Conservation (phyloP, 2,329 filamentous ascomycete species). For the Ascochyta viciae-villosae region DNA sequence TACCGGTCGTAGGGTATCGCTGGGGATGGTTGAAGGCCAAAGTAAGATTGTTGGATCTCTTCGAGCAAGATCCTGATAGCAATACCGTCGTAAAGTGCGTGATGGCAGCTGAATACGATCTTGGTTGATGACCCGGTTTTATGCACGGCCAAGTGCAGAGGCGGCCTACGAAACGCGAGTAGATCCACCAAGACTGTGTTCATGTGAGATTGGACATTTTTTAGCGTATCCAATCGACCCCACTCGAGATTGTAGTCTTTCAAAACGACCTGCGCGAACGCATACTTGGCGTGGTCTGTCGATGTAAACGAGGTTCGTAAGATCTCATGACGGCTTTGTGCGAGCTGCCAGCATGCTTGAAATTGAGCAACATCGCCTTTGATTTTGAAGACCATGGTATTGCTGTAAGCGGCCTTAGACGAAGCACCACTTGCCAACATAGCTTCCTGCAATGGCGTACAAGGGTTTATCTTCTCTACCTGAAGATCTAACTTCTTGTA, state of each 20-base stretch:
- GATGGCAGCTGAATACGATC: constrained; percentile 69
- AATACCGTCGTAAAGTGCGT: constrained; percentile 86
- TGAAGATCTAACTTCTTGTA: constrained; percentile 27
- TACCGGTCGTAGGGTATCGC: constrained; percentile 69
- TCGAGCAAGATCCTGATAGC: constrained; percentile 73
- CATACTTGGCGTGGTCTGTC: constrained; percentile 65
- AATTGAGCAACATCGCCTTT: constrained; percentile 60
- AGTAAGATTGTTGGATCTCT: constrained; percentile 71
- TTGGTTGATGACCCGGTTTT: constrained; percentile 28
- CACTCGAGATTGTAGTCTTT: constrained; percentile 54
- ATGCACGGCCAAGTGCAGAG: constrained; percentile 45
- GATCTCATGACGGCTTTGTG: constrained; percentile 74
- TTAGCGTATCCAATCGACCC: constrained; percentile 31
- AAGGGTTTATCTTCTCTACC: constrained; percentile 72
- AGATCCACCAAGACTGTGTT: constrained; percentile 57
- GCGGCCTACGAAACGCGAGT: constrained; percentile 43
- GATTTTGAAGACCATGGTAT: constrained; percentile 72
- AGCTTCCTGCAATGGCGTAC: constrained; percentile 85
- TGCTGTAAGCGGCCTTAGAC: constrained; percentile 69
- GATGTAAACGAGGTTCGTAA: constrained; percentile 77
- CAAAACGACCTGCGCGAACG: constrained; percentile 74
- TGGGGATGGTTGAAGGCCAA: constrained; percentile 55
- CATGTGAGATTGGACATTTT: constrained; percentile 51
- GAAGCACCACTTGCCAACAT: constrained; percentile 72
- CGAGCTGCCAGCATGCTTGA: constrained; percentile 65